Evolutionary conservation across 2,329 filamentous ascomycete species (phyloP).

Genomic region (Cercospora nicotianae): DNA sequence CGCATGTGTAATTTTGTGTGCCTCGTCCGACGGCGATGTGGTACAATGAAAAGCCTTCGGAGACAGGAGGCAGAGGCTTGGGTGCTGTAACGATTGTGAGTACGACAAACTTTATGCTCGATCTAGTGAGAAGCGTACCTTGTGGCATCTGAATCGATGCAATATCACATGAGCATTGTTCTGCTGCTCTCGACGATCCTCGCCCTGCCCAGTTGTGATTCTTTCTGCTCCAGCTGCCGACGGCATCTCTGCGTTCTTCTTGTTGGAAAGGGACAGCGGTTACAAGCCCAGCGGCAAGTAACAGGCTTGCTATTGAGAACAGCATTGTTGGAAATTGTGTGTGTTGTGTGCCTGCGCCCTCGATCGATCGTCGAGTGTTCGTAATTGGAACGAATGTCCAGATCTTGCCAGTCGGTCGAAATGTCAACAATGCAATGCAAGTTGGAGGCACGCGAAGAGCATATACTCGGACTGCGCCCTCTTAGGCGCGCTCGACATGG

Average conservation of each 20-base stretch:
- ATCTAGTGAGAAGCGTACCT: slow-evolving; percentile 17
- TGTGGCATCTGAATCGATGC: slow-evolving; percentile 24
- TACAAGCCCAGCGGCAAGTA: slow-evolving; percentile 25
- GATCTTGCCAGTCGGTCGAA: slow-evolving; percentile 13
- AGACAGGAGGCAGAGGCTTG: slow-evolving; percentile 59
- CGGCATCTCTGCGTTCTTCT: slow-evolving; percentile 27
- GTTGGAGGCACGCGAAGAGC: slow-evolving; percentile 7
- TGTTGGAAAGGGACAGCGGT: slow-evolving; percentile 24
- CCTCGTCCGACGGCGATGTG: slow-evolving; percentile 86
- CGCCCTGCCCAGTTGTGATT: slow-evolving; percentile 21
- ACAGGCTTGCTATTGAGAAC: slow-evolving; percentile 27
- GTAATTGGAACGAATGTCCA: slow-evolving; percentile 5
- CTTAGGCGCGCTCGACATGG: slow-evolving; percentile 9
- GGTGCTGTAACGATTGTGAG: slow-evolving; percentile 29
- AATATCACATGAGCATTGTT: slow-evolving; percentile 20
- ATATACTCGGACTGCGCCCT: neutral
- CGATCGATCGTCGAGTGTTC: neutral
- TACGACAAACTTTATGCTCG: neutral
- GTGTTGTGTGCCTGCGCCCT: slow-evolving; percentile 2
- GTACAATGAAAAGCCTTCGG: slow-evolving; percentile 62
- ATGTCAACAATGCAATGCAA: slow-evolving; percentile 15
- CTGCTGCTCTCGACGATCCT: slow-evolving; percentile 6
- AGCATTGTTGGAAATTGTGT: slow-evolving; percentile 26
- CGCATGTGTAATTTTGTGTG: slow-evolving; percentile 92
- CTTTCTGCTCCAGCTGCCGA: slow-evolving; percentile 17